These are phyloP conservation scores for Cyberlindnera mississippiensis DNA, from an alignment of 805 yeast genomes.

Conservation along the genomic window DNA sequence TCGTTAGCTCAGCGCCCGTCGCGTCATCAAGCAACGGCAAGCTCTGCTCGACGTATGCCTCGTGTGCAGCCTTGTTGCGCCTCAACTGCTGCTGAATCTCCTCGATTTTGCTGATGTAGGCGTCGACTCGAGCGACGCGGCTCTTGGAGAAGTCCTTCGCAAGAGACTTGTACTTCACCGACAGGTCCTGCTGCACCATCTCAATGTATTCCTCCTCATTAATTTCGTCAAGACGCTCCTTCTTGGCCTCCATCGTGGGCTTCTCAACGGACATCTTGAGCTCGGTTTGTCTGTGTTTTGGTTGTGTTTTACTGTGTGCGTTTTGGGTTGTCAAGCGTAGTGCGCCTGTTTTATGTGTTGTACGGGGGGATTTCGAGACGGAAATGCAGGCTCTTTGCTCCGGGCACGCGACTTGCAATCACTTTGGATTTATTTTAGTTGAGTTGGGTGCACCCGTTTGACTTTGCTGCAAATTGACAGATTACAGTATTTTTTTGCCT, in stretches of 20 bases:
- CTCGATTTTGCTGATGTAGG: constrained; percentile 32
- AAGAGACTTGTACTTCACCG: constrained; percentile 30
- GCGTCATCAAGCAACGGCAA: constrained; percentile 16
- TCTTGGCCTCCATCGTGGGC: too few species aligned
- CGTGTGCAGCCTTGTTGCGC: constrained; percentile 18
- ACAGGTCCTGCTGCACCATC: constrained; percentile 24
- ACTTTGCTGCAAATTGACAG: too few species aligned
- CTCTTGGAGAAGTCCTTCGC: constrained; percentile 29
- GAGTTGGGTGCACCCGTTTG: too few species aligned
- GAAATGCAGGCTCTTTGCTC: constrained; percentile 10
- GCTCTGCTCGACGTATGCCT: constrained; percentile 16
- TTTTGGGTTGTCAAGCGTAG: background rate
- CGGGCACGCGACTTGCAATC: background rate
- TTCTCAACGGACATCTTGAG: background rate
- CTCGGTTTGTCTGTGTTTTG: background rate
- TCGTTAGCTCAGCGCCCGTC: constrained; percentile 6
- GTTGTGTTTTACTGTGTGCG: background rate
- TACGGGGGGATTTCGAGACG: constrained; percentile 11
- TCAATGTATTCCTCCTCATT: constrained; percentile 21
- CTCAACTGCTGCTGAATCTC: constrained; percentile 25
- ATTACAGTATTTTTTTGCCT: too few species aligned
- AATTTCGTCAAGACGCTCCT: constrained; percentile 7
- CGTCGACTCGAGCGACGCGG: constrained; percentile 30
- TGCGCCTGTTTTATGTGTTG: constrained; percentile 1
- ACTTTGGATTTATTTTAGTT: too few species aligned